Conservation (phyloP, 2,329 filamentous ascomycete species). For the Fusarium staphyleae region DNA sequence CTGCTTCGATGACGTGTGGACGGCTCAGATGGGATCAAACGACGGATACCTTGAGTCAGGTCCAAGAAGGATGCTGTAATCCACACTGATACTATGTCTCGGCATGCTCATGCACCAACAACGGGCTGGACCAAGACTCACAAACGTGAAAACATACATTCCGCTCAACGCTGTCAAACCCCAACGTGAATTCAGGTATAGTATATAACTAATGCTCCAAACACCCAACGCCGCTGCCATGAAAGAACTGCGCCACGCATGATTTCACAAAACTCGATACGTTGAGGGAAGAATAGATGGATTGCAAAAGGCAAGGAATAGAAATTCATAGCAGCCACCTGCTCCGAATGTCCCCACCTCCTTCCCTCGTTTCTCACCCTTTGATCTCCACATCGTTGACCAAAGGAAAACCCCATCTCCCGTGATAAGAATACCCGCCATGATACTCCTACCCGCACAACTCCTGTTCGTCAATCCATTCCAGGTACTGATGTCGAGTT, state of each 20-base stretch:
- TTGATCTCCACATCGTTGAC: constrained; percentile 10
- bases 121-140: neutral
- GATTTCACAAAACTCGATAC: constrained; percentile 29
- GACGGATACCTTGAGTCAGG: neutral
- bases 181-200: constrained; percentile 41
- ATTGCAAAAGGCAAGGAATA: constrained; percentile 35
- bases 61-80: neutral
- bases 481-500: constrained; percentile 29
- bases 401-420: constrained; percentile 23
- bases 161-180: constrained; percentile 28
- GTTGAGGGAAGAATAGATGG: constrained; percentile 34
- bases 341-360: constrained; percentile 17
- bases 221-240: constrained; percentile 47
- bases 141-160: neutral
- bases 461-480: constrained; percentile 32
- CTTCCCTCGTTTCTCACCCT: constrained; percentile 10
- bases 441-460: constrained; percentile 28
- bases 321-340: constrained; percentile 28
- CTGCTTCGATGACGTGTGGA: constrained; percentile 3
- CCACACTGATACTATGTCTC: too few relatives aligned
- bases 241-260: constrained; percentile 40
- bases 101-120: too few relatives aligned
- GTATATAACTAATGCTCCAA: constrained; percentile 43
- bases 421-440: constrained; percentile 31
- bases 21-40: neutral